A percentile compares a stretch with the other conserved stretches of the same genome.
Evolutionary conservation across 2,329 filamentous ascomycete genomes (phyloP).

Genomic region (Pleoardoris graminearum): DNA sequence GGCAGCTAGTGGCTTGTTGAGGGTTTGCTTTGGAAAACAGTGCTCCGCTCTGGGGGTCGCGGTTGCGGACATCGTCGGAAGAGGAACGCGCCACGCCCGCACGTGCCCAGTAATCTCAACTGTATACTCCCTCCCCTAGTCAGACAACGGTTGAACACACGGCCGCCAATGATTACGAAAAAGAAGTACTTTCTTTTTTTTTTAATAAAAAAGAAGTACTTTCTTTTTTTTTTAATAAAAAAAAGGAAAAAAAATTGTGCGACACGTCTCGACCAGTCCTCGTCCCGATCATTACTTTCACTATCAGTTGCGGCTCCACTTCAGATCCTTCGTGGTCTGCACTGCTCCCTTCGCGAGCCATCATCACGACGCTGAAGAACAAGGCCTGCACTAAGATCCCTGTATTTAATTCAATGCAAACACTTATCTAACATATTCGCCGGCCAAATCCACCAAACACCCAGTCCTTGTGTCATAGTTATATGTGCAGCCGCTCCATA

Average conservation of each 20-base stretch:
- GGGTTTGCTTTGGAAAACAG: neutral
- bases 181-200: too few species aligned
- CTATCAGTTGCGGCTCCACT: too few species aligned
- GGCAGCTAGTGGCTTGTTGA: neutral
- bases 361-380: neutral
- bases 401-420: slow-evolving; percentile 42
- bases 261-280: too few species aligned
- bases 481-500: slow-evolving; percentile 38
- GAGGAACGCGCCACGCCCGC: slow-evolving; percentile 1
- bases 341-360: too few species aligned
- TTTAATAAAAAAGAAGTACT: too few species aligned
- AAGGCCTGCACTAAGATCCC: slow-evolving; percentile 21
- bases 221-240: too few species aligned
- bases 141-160: too few species aligned
- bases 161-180: too few species aligned
- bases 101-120: slow-evolving; percentile 15
- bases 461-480: slow-evolving; percentile 38
- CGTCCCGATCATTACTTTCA: too few species aligned
- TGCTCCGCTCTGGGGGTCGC: neutral
- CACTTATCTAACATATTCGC: slow-evolving; percentile 46
- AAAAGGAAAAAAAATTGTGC: too few species aligned
- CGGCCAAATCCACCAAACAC: slow-evolving; percentile 32
- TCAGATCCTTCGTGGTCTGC: too few species aligned
- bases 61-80: slow-evolving; percentile 6
- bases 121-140: too few species aligned